These are phyloP conservation scores for Cadophora gregata DNA, from an alignment of 2,329 filamentous ascomycete genomes.

Conservation along the genomic window DNA sequence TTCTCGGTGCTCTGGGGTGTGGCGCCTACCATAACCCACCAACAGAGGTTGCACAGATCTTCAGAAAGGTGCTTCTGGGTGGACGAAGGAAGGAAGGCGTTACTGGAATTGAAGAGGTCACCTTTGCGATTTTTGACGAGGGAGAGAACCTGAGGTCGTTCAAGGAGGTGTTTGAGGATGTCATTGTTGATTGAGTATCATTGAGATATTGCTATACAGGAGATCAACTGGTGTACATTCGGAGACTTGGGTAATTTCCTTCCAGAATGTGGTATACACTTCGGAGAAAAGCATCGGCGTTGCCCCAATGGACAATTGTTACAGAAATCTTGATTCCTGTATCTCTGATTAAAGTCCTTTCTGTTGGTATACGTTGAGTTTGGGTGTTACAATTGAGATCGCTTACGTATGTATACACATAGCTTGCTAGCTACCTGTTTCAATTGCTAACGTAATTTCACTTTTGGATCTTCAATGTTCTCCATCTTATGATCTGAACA, in stretches of 20 bases:
- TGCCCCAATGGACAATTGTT: neutral
- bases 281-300: neutral
- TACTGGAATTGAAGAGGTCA: conserved; percentile 60
- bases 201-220: neutral
- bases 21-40: conserved; percentile 70
- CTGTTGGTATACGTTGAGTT: neutral
- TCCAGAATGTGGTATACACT: neutral
- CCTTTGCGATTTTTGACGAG: conserved; percentile 66
- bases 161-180: conserved; percentile 44
- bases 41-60: conserved; percentile 66
- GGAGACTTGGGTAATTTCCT: neutral
- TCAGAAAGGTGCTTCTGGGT: conserved; percentile 61
- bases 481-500: neutral
- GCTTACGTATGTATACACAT: neutral
- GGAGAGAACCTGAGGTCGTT: conserved; percentile 59
- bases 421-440: neutral
- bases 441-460: neutral
- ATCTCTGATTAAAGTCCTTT: neutral
- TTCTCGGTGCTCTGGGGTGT: conserved; percentile 73
- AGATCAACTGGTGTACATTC: neutral
- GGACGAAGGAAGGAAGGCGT: conserved; percentile 64
- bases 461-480: neutral
- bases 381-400: neutral
- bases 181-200: neutral
- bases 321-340: neutral